phyloP scores from a whole-genome alignment of 768 basidiomycete species.

The Lactarius vividus region DNA sequence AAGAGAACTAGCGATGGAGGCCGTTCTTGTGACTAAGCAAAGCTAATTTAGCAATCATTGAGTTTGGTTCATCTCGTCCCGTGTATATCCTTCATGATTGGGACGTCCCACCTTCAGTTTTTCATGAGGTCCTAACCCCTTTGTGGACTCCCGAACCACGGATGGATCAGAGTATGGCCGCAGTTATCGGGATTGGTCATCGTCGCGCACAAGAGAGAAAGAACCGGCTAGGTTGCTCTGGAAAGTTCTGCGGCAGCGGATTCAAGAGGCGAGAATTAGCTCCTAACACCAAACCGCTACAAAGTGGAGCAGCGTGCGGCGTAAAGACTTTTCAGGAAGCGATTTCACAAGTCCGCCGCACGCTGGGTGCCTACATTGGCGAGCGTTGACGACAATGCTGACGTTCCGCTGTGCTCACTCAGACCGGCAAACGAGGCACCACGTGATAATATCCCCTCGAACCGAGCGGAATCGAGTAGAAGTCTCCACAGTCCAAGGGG shows the following conservation, averaged over 20 bases:
- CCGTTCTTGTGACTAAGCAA: too few species aligned
- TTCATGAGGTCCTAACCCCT: too few species aligned
- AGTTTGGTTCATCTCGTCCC: too few species aligned
- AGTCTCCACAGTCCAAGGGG: background rate
- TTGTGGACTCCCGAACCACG: too few species aligned
- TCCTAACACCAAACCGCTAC: background rate
- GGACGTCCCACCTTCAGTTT: too few species aligned
- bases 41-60: too few species aligned
- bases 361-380: background rate
- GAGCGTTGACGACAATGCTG: background rate
- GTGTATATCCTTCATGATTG: too few species aligned
- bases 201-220: background rate
- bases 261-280: background rate
- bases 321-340: background rate
- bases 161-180: too few species aligned
- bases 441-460: background rate
- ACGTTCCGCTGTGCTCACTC: background rate
- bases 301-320: background rate
- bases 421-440: background rate
- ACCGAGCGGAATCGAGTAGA: background rate
- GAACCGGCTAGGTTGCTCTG: background rate
- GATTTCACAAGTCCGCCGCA: background rate
- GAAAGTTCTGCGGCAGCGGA: background rate
- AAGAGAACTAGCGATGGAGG: too few species aligned
- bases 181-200: too few species aligned